These are phyloP conservation scores for Colletotrichum sublineola DNA, from an alignment of 2,329 filamentous ascomycete genomes.

Conservation along the genomic window DNA sequence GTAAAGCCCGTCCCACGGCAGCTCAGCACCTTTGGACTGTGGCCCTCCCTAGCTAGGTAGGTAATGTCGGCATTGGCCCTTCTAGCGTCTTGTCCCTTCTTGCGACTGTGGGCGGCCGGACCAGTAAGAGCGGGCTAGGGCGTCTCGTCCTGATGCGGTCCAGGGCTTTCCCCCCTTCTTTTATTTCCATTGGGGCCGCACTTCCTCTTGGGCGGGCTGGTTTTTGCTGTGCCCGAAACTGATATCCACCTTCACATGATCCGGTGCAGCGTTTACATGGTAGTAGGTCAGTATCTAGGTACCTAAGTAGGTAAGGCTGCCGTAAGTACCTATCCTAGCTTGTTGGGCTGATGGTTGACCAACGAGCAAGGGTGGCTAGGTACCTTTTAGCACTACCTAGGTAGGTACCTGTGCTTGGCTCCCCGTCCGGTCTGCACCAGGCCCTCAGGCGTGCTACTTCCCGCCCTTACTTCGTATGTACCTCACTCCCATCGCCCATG, in stretches of 20 bases:
- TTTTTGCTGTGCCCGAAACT: conserved; percentile 8
- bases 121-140: conserved; percentile 11
- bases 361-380: conserved; percentile 31
- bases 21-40: neutral
- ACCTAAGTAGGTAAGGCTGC: conserved; percentile 6
- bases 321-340: conserved; percentile 26
- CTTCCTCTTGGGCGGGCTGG: neutral
- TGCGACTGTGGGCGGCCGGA: conserved; percentile 6
- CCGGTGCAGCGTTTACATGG: conserved; percentile 8
- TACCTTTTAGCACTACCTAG: neutral
- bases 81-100: conserved; percentile 13
- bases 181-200: conserved; percentile 18
- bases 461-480: conserved; percentile 7
- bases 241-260: conserved; percentile 42
- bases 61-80: conserved; percentile 33
- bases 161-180: neutral
- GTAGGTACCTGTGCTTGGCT: neutral
- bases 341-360: conserved; percentile 36
- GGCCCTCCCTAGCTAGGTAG: neutral
- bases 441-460: conserved; percentile 6
- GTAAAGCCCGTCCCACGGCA: conserved; percentile 23
- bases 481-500: conserved; percentile 5
- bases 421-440: conserved; percentile 27
- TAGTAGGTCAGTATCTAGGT: neutral
- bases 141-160: neutral